Base-by-base conservation (phyloP, 805 yeast species). In the Peterozyma xylosa region DNA sequence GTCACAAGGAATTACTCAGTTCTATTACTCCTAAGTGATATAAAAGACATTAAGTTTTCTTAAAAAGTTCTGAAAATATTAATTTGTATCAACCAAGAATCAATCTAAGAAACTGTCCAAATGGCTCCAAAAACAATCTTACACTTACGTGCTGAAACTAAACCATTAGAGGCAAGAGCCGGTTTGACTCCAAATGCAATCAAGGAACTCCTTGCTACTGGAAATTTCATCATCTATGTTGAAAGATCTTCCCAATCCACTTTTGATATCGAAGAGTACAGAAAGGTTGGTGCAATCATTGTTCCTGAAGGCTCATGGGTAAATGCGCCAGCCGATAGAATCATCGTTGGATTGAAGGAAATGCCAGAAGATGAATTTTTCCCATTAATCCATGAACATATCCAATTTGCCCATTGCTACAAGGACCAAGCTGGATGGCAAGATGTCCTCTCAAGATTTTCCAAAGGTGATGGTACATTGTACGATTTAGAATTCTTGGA, bases 401-500 rank as follows among this genome's bases (percentile, higher is more conserved):
- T 93, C 52, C 98, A 93, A 68, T 93, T 93, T 68, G 99, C 99
- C 37, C 99, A 93, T 67, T 93, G 99, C 70, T 93, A 93, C 70
- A 93, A 93, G 71, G 78, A 91, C 68, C 99, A 93, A 70, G 96
- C 70, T 50, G 99, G 99, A 42, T 93, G 99, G 99, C 69, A 87
- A 63, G 86, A 88, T 47, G 98, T 93, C 13, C 68, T 93, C 55
- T 61, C 73, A 47, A 79, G 99, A 64, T 93, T 89, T 71, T 95
- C 95, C 42, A 82, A 76, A 35, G 99, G 99, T 41, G 78, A 85
- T 47, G 98, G 99, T 54, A 74, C 78, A 11, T 75, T 93, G 53
- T 93, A 93, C 62, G 99, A 93, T 63, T 72, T 93, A 53, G 99
- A 93, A 69, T 93, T 93, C 60, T 72, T 93, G 62, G 95, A 86